Percentiles rank a stretch among this genome's conserved stretches.
Evolutionary conservation across 139 green algal genomes (phyloP).

Genomic region (Picochlorum costavermella): DNA sequence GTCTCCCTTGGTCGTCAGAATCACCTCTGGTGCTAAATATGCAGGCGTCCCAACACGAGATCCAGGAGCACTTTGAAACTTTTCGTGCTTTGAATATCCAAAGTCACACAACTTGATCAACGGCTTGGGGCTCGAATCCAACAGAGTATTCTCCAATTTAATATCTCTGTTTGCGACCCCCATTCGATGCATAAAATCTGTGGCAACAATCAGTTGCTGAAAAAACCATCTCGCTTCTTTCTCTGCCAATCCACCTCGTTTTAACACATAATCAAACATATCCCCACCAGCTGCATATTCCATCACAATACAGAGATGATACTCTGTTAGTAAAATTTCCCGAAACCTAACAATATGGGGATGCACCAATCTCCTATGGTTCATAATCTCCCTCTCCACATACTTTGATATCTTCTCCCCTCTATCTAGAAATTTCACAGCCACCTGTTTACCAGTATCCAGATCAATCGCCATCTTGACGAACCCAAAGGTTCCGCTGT

Average conservation of each 20-base stretch:
- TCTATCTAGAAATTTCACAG: constrained; percentile 75
- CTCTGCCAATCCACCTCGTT: constrained; percentile 81
- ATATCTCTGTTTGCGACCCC: constrained; percentile 86
- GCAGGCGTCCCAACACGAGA: constrained; percentile 92
- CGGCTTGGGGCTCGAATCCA: constrained; percentile 72
- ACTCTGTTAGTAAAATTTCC: constrained; percentile 81
- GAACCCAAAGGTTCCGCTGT: constrained; percentile 80
- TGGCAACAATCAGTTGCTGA: constrained; percentile 92
- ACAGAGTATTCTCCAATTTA: constrained; percentile 96
- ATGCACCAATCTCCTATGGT: constrained; percentile 87
- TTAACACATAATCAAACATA: constrained; percentile 93
- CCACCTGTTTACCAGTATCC: constrained; percentile 59
- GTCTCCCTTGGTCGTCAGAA: constrained; percentile 74
- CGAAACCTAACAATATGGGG: constrained; percentile 95
- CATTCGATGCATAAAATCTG: constrained; percentile 92
- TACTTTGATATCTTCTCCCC: constrained; percentile 92
- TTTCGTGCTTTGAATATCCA: constrained; percentile 68
- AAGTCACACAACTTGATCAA: constrained; percentile 86
- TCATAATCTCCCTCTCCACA: constrained; percentile 94
- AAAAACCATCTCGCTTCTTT: constrained; percentile 97
- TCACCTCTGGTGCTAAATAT: constrained; percentile 95
- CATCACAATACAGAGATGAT: constrained; percentile 89
- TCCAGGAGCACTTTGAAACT: constrained; percentile 65
- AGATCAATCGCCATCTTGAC: constrained; percentile 67
- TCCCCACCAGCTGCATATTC: constrained; percentile 87